Evolutionary conservation across 2,329 filamentous ascomycete genomes (phyloP).

Genomic region (Tothia fuscella): DNA sequence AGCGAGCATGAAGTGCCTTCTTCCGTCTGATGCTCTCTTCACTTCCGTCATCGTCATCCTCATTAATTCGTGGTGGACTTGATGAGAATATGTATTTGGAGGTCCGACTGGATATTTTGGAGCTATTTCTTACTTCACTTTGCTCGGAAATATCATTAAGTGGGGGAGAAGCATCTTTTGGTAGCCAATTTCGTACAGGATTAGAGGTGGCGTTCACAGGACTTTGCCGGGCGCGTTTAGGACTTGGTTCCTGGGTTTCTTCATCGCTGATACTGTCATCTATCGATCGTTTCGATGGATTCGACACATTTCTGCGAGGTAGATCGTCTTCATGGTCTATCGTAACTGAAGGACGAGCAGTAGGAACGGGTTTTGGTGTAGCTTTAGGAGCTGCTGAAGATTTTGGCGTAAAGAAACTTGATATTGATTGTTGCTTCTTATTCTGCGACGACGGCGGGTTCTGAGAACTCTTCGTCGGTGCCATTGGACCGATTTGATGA

Average conservation of each 20-base stretch:
- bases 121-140: constrained; percentile 13
- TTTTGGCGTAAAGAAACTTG: constrained; percentile 61
- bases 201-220: constrained; percentile 8
- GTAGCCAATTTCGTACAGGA: no score
- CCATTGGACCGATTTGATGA: no score
- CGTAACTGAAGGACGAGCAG: background rate
- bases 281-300: constrained; percentile 13
- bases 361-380: constrained; percentile 13
- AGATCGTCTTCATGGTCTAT: background rate
- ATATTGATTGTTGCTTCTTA: constrained; percentile 64
- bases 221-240: constrained; percentile 13
- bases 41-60: constrained; percentile 33
- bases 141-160: background rate
- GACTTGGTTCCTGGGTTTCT: constrained; percentile 9
- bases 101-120: constrained; percentile 34
- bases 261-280: constrained; percentile 14
- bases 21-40: constrained; percentile 46
- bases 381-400: constrained; percentile 17
- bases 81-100: constrained; percentile 48
- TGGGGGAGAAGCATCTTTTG: no score
- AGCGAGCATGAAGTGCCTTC: constrained; percentile 65
- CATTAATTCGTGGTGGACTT: constrained; percentile 28
- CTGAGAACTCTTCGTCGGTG: background rate
- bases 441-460: background rate
- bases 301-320: constrained; percentile 10